These are phyloP conservation scores for Alisma plantagoaquatica DNA, from an alignment of 106 monocot species.

Conservation along the genomic window DNA sequence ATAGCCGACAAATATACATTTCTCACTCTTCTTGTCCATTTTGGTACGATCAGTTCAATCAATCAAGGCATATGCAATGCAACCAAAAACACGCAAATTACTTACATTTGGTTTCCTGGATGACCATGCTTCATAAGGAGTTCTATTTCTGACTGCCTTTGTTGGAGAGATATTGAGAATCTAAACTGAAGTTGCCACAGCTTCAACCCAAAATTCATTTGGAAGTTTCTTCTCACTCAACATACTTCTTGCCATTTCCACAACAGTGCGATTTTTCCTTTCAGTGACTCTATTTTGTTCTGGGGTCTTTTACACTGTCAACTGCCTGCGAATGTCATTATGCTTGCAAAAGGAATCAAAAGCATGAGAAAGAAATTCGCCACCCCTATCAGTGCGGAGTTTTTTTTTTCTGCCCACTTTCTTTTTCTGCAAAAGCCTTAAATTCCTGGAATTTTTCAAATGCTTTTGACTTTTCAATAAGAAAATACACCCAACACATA, in stretches of 20 bases:
- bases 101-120: background rate
- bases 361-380: slow-evolving; percentile 5
- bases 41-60: background rate
- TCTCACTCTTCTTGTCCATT: background rate
- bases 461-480: background rate
- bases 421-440: slow-evolving; percentile 3
- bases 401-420: background rate
- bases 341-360: slow-evolving; percentile 10
- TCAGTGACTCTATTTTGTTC: background rate
- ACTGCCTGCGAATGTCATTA: background rate
- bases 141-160: background rate
- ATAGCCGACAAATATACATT: background rate
- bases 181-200: background rate
- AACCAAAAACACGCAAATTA: slow-evolving; percentile 2
- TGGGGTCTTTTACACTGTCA: slow-evolving; percentile 8
- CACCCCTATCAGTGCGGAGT: slow-evolving; percentile 8
- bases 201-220: slow-evolving; percentile 10
- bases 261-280: background rate
- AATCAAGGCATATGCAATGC: background rate
- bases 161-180: background rate
- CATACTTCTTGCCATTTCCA: slow-evolving; percentile 6
- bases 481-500: slow-evolving; percentile 1
- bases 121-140: slow-evolving; percentile 1
- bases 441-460: background rate
- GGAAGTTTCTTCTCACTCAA: background rate